A percentile compares a stretch with the other conserved stretches of the same genome.
phyloP scores from a whole-genome alignment of 768 basidiomycete genomes.

The Tylopilus subfusipes region DNA sequence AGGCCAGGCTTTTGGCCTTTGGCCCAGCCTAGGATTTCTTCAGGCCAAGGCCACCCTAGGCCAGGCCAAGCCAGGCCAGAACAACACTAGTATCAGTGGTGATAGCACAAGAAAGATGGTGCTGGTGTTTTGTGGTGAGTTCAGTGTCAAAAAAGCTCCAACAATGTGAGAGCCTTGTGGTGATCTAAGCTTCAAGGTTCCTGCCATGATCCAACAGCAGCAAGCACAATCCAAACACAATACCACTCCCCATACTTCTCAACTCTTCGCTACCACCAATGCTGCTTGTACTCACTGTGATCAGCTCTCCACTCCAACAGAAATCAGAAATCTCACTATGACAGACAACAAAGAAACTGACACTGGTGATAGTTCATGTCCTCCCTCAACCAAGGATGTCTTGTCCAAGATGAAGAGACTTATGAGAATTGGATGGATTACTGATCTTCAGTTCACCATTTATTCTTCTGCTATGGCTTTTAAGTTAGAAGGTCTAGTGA shows the following conservation, averaged over 20 bases:
- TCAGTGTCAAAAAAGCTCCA: conserved; percentile 90
- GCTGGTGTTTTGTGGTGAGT: conserved; percentile 96
- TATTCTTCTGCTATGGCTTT: background rate
- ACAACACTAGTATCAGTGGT: conserved; percentile 75
- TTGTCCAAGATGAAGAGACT: conserved; percentile 57
- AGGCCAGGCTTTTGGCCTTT: too few relatives aligned
- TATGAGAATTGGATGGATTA: conserved; percentile 47
- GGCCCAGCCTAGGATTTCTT: too few relatives aligned
- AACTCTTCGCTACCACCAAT: conserved; percentile 68
- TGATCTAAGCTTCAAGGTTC: conserved; percentile 50
- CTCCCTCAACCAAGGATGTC: conserved; percentile 62
- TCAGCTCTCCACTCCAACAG: conserved; percentile 59
- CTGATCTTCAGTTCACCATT: conserved; percentile 28
- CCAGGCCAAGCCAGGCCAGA: too few relatives aligned
- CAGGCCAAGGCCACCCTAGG: too few relatives aligned
- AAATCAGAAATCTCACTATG: conserved; percentile 56
- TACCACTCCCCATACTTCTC: conserved; percentile 55
- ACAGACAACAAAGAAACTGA: conserved; percentile 78
- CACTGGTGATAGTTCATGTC: conserved; percentile 84
- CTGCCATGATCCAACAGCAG: conserved; percentile 32
- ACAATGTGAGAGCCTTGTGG: conserved; percentile 89
- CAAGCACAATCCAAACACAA: conserved; percentile 57
- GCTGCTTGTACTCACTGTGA: conserved; percentile 64
- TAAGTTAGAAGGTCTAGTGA: too few relatives aligned
- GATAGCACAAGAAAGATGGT: conserved; percentile 73